Percentiles rank a stretch among this genome's conserved stretches.
These are phyloP conservation scores for Hypomontagnella monticulosa DNA, from an alignment of 495 filamentous ascomycete genomes.

Conservation along the genomic window DNA sequence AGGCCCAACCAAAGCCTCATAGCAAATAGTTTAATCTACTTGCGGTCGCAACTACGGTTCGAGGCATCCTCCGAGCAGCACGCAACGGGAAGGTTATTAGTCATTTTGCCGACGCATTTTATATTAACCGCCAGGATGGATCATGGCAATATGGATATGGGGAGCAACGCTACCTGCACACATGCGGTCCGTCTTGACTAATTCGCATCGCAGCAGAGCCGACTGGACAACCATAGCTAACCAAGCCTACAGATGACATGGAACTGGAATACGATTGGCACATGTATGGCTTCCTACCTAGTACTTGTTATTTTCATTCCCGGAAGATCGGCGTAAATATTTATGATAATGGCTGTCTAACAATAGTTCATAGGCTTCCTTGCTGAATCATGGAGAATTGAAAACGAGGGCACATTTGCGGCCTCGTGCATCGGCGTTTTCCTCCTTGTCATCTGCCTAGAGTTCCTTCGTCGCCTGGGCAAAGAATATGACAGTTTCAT, in stretches of 20 bases:
- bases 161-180: constrained; percentile 32
- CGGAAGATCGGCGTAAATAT: neutral
- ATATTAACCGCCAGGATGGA: constrained; percentile 41
- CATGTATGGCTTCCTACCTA: constrained; percentile 45
- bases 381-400: constrained; percentile 58
- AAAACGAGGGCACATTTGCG: constrained; percentile 59
- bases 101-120: constrained; percentile 27
- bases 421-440: constrained; percentile 67
- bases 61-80: constrained; percentile 27
- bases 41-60: neutral
- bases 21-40: constrained; percentile 1
- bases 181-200: constrained; percentile 28
- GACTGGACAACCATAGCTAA: constrained; percentile 26
- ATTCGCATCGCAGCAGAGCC: constrained; percentile 12
- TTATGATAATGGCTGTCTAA: neutral
- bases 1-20: neutral
- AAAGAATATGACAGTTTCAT: constrained; percentile 65
- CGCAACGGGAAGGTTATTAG: constrained; percentile 28
- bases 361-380: constrained; percentile 52
- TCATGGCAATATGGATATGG: constrained; percentile 29
- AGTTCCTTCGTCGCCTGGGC: constrained; percentile 60
- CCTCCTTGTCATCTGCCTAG: constrained; percentile 62
- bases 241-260: constrained; percentile 60
- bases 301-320: neutral
- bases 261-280: constrained; percentile 67